Percentiles rank a stretch among this genome's conserved stretches.
Conservation (phyloP, 176 grass and related monocot genomes). For the Puya raimondii region DNA sequence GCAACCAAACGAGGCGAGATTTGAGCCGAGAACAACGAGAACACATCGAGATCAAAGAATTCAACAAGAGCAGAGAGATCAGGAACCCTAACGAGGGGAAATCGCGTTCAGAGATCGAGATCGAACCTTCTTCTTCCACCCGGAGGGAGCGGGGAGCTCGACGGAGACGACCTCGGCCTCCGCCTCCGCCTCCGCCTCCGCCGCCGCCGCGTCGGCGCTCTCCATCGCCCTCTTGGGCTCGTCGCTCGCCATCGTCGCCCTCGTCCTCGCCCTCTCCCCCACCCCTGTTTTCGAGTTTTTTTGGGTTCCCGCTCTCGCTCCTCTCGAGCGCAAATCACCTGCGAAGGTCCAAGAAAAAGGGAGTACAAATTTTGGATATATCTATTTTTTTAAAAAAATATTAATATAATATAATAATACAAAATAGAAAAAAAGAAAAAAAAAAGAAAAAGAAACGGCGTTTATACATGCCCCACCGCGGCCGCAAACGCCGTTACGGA, state of each 20-base stretch:
- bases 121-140: constrained; percentile 35
- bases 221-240: constrained; percentile 13
- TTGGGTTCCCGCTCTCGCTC: constrained; percentile 23
- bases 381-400: no score
- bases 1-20: neutral
- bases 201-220: neutral
- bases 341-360: neutral
- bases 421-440: no score
- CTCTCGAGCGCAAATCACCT: neutral
- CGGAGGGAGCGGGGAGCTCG: constrained; percentile 25
- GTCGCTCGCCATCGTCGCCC: constrained; percentile 18
- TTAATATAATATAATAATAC: no score
- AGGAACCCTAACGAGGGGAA: neutral
- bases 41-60: neutral
- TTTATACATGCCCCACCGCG: no score
- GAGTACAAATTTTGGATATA: no score
- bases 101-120: neutral
- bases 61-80: neutral
- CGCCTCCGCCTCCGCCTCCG: constrained; percentile 10
- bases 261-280: neutral
- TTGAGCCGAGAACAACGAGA: neutral
- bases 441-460: no score
- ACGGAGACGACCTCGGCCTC: constrained; percentile 12
- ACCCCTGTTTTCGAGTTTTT: constrained; percentile 13
- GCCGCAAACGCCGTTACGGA: no score